Percentiles rank a stretch among this genome's conserved stretches.
These are phyloP conservation scores for Pseudogymnoascus sp. DNA, from an alignment of 2,329 filamentous ascomycete species.

Conservation along the genomic window DNA sequence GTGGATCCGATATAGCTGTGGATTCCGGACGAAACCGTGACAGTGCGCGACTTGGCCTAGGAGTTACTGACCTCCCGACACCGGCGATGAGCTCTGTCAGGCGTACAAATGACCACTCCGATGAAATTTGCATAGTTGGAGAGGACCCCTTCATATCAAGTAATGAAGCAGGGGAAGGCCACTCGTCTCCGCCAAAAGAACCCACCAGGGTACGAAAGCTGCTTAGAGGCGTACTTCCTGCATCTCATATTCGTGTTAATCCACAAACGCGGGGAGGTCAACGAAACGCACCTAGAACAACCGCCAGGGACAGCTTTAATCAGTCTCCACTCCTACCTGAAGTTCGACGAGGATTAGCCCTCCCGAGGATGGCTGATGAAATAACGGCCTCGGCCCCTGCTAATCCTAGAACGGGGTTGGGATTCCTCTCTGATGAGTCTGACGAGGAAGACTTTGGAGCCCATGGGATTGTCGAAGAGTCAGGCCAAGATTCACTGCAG, in stretches of 20 bases:
- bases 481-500: slow-evolving; percentile 10
- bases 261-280: slow-evolving; percentile 32
- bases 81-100: slow-evolving; percentile 25
- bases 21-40: neutral
- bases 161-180: neutral
- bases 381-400: neutral
- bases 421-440: slow-evolving; percentile 22
- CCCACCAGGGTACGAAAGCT: slow-evolving; percentile 19
- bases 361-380: slow-evolving; percentile 16
- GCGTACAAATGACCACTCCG: neutral
- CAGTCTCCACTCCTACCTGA: slow-evolving; percentile 15
- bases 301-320: slow-evolving; percentile 12
- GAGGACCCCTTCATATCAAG: neutral
- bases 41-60: neutral
- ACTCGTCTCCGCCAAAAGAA: slow-evolving; percentile 1
- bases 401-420: slow-evolving; percentile 6
- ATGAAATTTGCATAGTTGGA: neutral
- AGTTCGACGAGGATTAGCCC: slow-evolving; percentile 25
- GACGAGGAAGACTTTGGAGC: slow-evolving; percentile 16
- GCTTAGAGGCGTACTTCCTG: slow-evolving; percentile 54
- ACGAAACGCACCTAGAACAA: slow-evolving; percentile 1
- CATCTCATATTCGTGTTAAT: slow-evolving; percentile 58
- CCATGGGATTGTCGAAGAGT: slow-evolving; percentile 14
- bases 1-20: neutral
- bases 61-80: slow-evolving; percentile 18